Evolutionary conservation across 768 basidiomycete species (phyloP).

Genomic region (Astraeus odoratus): DNA sequence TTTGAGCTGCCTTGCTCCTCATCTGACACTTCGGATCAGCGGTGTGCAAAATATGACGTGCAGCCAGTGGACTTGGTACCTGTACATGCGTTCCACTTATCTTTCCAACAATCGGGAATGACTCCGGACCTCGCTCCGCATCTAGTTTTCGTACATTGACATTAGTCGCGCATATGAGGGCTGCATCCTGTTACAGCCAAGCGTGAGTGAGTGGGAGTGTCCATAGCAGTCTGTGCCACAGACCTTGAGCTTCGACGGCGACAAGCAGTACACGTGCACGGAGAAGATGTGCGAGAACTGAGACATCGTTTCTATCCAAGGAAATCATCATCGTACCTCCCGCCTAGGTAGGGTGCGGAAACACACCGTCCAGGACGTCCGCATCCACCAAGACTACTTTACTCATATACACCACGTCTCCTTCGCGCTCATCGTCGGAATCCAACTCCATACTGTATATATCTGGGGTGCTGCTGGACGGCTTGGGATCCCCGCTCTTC

Average conservation of each 20-base stretch:
- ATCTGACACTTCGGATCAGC: slow-evolving; percentile 8
- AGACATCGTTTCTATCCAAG: slow-evolving; percentile 40
- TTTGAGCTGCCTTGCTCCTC: slow-evolving; percentile 3
- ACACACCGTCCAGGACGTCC: slow-evolving; percentile 56
- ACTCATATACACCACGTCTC: slow-evolving; percentile 37
- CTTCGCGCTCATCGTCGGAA: slow-evolving; percentile 32
- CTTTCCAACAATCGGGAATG: slow-evolving; percentile 31
- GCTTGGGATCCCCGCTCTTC: not conserved
- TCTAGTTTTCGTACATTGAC: slow-evolving; percentile 29
- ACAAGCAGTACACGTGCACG: slow-evolving; percentile 65
- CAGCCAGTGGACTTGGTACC: slow-evolving; percentile 28
- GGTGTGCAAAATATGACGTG: not conserved
- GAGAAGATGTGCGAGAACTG: slow-evolving; percentile 48
- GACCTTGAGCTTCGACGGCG: slow-evolving; percentile 54
- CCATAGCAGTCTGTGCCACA: not conserved
- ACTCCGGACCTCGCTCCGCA: slow-evolving; percentile 14
- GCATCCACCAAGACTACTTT: slow-evolving; percentile 58
- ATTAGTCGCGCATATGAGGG: slow-evolving; percentile 32
- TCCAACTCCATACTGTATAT: slow-evolving; percentile 31
- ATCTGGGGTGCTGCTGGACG: slow-evolving; percentile 6
- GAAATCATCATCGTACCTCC: not conserved
- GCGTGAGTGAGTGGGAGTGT: not conserved
- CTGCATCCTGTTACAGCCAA: slow-evolving; percentile 34
- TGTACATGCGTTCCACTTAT: slow-evolving; percentile 40
- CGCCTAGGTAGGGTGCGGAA: not conserved